Evolutionary conservation across 768 basidiomycete genomes (phyloP).

Genomic region (Mycena rosella): DNA sequence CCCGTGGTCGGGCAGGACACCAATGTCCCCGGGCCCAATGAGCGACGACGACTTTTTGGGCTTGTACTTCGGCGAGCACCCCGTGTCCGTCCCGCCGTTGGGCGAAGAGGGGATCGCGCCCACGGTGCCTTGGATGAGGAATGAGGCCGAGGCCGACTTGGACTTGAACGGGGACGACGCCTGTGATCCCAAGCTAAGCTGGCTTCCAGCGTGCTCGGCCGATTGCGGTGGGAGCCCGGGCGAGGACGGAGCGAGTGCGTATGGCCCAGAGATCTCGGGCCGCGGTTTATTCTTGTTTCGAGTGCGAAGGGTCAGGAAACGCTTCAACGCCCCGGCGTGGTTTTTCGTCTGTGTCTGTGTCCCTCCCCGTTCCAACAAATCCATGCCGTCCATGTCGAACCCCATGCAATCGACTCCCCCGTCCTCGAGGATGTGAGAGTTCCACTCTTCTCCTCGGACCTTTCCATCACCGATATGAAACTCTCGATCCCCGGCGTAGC

Average conservation of each 20-base stretch:
- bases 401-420: slow-evolving; percentile 30
- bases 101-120: slow-evolving; percentile 33
- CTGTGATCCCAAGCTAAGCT: slow-evolving; percentile 11
- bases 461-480: slow-evolving; percentile 43
- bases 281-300: slow-evolving; percentile 30
- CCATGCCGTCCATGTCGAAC: slow-evolving; percentile 51
- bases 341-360: slow-evolving; percentile 29
- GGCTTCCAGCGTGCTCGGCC: slow-evolving; percentile 15
- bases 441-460: slow-evolving; percentile 35
- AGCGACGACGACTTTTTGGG: slow-evolving; percentile 30
- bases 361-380: slow-evolving; percentile 38
- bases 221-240: slow-evolving; percentile 8
- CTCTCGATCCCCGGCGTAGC: slow-evolving; percentile 56
- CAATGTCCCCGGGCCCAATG: slow-evolving; percentile 26
- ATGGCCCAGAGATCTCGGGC: slow-evolving; percentile 39
- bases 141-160: slow-evolving; percentile 23
- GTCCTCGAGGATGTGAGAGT: slow-evolving; percentile 22
- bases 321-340: slow-evolving; percentile 26
- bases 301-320: slow-evolving; percentile 31
- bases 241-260: slow-evolving; percentile 27
- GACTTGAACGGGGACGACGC: neutral
- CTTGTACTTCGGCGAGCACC: slow-evolving; percentile 8
- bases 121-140: slow-evolving; percentile 22
- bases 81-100: slow-evolving; percentile 31
- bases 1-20: slow-evolving; percentile 28